Percentiles rank a stretch among this genome's conserved stretches.
Conservation (phyloP, 2,329 filamentous ascomycete species). For the Penicillium sp. region DNA sequence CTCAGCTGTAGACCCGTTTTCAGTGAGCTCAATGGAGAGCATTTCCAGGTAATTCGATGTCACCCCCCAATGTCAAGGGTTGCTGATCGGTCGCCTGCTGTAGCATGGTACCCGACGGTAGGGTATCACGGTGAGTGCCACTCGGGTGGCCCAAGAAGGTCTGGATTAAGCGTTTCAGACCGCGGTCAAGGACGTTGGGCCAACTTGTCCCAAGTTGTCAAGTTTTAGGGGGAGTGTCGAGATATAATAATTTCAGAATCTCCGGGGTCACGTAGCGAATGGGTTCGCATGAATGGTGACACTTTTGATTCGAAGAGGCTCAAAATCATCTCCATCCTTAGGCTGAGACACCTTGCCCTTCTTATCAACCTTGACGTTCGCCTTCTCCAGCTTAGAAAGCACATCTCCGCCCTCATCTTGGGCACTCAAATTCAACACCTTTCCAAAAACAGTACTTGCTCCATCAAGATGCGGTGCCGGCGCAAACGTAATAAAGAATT, state of each 20-base stretch:
- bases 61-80: background rate
- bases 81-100: background rate
- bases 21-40: background rate
- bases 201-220: background rate
- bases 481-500: slow-evolving; percentile 68
- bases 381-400: slow-evolving; percentile 57
- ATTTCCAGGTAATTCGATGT: background rate
- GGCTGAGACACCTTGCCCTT: slow-evolving; percentile 60
- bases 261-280: slow-evolving; percentile 57
- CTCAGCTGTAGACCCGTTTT: background rate
- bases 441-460: slow-evolving; percentile 68
- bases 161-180: background rate
- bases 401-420: slow-evolving; percentile 52
- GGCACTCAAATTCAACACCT: slow-evolving; percentile 53
- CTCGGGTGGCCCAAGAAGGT: background rate
- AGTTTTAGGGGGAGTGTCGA: background rate
- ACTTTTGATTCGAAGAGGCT: slow-evolving; percentile 58
- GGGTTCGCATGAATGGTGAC: slow-evolving; percentile 69
- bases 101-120: background rate
- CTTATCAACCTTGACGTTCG: slow-evolving; percentile 65
- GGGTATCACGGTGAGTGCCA: background rate
- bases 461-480: slow-evolving; percentile 66
- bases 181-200: background rate
- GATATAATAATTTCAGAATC: background rate
- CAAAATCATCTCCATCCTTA: slow-evolving; percentile 47